These are phyloP conservation scores for Fusarium denticulatum DNA, from an alignment of 2,329 filamentous ascomycete species.

Conservation along the genomic window DNA sequence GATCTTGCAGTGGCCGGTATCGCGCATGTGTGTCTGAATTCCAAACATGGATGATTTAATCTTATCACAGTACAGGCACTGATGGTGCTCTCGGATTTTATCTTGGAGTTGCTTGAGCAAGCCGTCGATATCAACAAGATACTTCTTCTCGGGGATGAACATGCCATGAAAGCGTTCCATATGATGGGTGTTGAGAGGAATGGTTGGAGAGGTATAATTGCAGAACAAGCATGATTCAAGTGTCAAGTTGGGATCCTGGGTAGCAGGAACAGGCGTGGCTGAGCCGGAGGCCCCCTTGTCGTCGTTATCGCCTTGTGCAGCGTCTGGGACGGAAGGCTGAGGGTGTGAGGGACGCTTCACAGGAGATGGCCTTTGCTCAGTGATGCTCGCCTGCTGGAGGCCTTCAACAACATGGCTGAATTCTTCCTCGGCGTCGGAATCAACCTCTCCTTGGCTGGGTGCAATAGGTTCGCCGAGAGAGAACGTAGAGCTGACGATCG, in stretches of 20 bases:
- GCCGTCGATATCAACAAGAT: conserved; percentile 83
- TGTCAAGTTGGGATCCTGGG: conserved; percentile 53
- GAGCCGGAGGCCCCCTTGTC: conserved; percentile 57
- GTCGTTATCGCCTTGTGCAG: conserved; percentile 56
- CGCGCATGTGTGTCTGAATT: conserved; percentile 95
- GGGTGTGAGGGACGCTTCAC: conserved; percentile 66
- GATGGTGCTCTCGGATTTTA: conserved; percentile 81
- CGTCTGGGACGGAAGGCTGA: conserved; percentile 52
- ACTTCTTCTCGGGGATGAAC: conserved; percentile 92
- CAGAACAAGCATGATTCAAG: conserved; percentile 84
- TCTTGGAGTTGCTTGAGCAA: conserved; percentile 80
- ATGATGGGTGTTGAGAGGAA: conserved; percentile 81
- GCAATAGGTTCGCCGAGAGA: conserved; percentile 83
- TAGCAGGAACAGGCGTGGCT: conserved; percentile 50
- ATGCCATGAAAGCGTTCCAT: conserved; percentile 95
- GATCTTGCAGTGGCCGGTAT: conserved; percentile 97
- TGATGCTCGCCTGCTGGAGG: conserved; percentile 77
- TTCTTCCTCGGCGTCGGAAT: conserved; percentile 77
- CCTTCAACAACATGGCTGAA: conserved; percentile 81
- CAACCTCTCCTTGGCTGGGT: conserved; percentile 60
- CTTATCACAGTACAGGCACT: conserved; percentile 91
- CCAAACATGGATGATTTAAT: conserved; percentile 80
- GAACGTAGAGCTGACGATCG: conserved; percentile 90
- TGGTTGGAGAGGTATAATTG: conserved; percentile 81
- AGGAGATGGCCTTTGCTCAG: conserved; percentile 61